A percentile compares a stretch with the other conserved stretches of the same genome.
Conservation (phyloP, 2,329 filamentous ascomycete genomes). For the Venturia aucupariae region DNA sequence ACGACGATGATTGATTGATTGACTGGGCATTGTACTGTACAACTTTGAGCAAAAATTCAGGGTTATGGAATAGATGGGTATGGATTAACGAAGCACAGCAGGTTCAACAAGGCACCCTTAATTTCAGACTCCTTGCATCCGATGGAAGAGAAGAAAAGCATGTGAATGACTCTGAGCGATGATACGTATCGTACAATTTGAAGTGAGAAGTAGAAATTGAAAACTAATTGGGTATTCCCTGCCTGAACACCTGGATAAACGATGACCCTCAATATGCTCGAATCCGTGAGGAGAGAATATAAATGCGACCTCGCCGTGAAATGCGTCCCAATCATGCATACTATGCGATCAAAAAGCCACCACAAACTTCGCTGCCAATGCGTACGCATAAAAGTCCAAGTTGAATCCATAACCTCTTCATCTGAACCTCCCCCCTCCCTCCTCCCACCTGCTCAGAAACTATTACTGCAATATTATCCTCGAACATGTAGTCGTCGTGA, state of each 20-base stretch:
- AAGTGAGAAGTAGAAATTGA: not conserved
- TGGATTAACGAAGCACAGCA: too few species aligned
- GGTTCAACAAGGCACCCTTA: too few species aligned
- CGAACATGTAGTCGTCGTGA: not conserved
- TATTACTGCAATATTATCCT: not conserved
- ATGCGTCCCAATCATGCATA: not conserved
- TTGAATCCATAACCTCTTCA: not conserved
- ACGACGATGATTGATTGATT: too few species aligned
- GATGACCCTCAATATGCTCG: not conserved
- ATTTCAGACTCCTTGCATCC: too few species aligned
- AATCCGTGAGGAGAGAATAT: conserved; percentile 2
- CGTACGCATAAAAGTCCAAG: not conserved
- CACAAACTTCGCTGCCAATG: not conserved
- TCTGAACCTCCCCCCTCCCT: not conserved
- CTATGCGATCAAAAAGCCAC: not conserved
- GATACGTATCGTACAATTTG: not conserved
- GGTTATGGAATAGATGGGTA: too few species aligned
- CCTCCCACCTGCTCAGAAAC: not conserved
- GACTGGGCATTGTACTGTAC: too few species aligned
- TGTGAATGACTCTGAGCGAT: not conserved
- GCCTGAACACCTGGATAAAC: not conserved
- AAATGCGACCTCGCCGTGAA: not conserved
- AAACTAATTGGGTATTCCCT: conserved; percentile 3
- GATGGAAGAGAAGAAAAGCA: not conserved
- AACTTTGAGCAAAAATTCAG: too few species aligned